phyloP scores from a whole-genome alignment of 768 basidiomycete genomes.

The Russula sp. region DNA sequence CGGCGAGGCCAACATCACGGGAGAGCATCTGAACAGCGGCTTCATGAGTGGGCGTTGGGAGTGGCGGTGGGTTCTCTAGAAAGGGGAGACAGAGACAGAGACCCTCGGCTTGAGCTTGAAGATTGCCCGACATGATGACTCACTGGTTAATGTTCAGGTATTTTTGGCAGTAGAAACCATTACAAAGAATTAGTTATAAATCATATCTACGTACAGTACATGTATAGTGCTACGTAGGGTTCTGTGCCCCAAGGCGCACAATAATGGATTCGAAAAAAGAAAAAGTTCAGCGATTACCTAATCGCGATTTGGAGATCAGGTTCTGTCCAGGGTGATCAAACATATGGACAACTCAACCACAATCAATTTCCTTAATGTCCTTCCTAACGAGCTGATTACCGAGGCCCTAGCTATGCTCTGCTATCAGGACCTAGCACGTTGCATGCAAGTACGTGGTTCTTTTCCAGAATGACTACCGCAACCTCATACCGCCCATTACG shows the following conservation, averaged over 20 bases:
- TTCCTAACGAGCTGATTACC: slow-evolving; percentile 4
- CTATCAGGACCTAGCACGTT: slow-evolving; percentile 4
- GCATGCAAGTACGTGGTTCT: neutral
- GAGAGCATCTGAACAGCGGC: slow-evolving; percentile 53
- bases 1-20: slow-evolving; percentile 52
- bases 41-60: slow-evolving; percentile 51
- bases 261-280: no score
- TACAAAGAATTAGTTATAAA: no score
- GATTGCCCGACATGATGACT: no score
- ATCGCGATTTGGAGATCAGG: no score
- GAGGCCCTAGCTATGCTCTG: neutral
- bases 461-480: neutral
- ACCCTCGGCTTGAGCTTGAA: slow-evolving; percentile 45
- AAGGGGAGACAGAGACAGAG: slow-evolving; percentile 53
- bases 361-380: neutral
- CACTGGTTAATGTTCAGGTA: neutral
- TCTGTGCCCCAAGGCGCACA: no score
- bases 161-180: neutral
- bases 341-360: neutral
- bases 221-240: no score
- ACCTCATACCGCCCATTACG: neutral
- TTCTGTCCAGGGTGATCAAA: neutral
- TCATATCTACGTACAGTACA: no score
- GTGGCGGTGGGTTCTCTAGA: slow-evolving; percentile 57
- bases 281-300: no score